Evolutionary conservation across 2,329 filamentous ascomycete species (phyloP).

Genomic region (Penicillium hordei): DNA sequence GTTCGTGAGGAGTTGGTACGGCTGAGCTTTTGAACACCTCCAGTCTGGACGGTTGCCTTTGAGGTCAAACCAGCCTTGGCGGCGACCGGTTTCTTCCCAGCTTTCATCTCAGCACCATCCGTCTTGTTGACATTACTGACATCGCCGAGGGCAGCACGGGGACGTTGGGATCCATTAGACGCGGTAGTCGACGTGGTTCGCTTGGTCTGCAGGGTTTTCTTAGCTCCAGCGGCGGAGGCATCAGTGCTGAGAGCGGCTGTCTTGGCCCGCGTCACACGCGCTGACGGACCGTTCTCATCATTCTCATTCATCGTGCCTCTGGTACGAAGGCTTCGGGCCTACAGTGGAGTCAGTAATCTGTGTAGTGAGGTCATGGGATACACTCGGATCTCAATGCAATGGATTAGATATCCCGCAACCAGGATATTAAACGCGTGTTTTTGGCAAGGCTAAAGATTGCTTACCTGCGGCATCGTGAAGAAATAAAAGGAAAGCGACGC

Average conservation of each 20-base stretch:
- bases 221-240: slow-evolving; percentile 59
- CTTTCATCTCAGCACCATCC: slow-evolving; percentile 57
- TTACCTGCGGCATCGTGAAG: slow-evolving; percentile 59
- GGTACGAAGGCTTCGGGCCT: slow-evolving; percentile 70
- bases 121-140: slow-evolving; percentile 89
- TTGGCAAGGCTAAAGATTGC: slow-evolving; percentile 23
- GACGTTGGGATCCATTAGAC: slow-evolving; percentile 58
- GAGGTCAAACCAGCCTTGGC: slow-evolving; percentile 70
- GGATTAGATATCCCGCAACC: not conserved
- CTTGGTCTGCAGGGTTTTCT: slow-evolving; percentile 69
- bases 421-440: slow-evolving; percentile 27
- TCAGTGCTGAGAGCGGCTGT: slow-evolving; percentile 64
- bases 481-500: slow-evolving; percentile 22
- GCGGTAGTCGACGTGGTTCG: slow-evolving; percentile 57
- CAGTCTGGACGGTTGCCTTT: slow-evolving; percentile 73
- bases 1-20: slow-evolving; percentile 61
- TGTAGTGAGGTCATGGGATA: not conserved
- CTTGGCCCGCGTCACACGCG: slow-evolving; percentile 90
- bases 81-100: slow-evolving; percentile 70
- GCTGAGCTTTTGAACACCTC: slow-evolving; percentile 75
- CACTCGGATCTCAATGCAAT: not conserved
- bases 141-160: slow-evolving; percentile 84
- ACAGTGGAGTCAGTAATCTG: slow-evolving; percentile 16
- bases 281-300: slow-evolving; percentile 79
- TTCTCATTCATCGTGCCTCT: slow-evolving; percentile 87